phyloP scores from a whole-genome alignment of 2,329 filamentous ascomycete species.

The Colletotrichum incanum region DNA sequence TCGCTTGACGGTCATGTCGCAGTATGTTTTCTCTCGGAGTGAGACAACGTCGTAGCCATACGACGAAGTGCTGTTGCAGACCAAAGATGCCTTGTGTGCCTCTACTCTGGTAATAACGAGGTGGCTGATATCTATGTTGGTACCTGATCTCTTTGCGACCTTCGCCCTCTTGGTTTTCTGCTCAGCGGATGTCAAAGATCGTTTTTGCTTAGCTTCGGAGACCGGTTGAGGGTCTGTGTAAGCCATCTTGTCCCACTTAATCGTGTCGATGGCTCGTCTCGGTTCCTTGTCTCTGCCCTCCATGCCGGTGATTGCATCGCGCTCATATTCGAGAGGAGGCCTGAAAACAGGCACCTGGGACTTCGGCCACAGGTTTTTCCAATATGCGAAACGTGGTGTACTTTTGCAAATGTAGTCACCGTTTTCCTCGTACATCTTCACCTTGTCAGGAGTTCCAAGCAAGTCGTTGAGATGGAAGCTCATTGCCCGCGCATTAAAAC shows the following conservation, averaged over 20 bases:
- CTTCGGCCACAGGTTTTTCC: conserved; percentile 42
- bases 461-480: conserved; percentile 46
- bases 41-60: conserved; percentile 53
- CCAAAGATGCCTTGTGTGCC: conserved; percentile 50
- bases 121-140: conserved; percentile 26
- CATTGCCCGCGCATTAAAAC: conserved; percentile 42
- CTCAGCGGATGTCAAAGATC: not conserved
- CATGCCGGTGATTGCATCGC: conserved; percentile 27
- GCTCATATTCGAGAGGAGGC: conserved; percentile 47
- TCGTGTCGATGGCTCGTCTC: conserved; percentile 42
- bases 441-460: conserved; percentile 39
- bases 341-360: conserved; percentile 48
- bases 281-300: conserved; percentile 39
- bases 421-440: conserved; percentile 40
- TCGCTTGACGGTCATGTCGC: conserved; percentile 51
- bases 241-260: conserved; percentile 38
- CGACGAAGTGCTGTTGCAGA: conserved; percentile 50
- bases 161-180: not conserved
- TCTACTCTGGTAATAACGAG: conserved; percentile 45
- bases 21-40: conserved; percentile 49
- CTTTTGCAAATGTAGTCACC: conserved; percentile 44
- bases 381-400: conserved; percentile 45
- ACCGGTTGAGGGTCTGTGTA: not conserved
- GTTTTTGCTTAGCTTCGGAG: not conserved
- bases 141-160: conserved; percentile 1